Conservation (phyloP, 306 rosid species). For the Sechiopsis laciniata region DNA sequence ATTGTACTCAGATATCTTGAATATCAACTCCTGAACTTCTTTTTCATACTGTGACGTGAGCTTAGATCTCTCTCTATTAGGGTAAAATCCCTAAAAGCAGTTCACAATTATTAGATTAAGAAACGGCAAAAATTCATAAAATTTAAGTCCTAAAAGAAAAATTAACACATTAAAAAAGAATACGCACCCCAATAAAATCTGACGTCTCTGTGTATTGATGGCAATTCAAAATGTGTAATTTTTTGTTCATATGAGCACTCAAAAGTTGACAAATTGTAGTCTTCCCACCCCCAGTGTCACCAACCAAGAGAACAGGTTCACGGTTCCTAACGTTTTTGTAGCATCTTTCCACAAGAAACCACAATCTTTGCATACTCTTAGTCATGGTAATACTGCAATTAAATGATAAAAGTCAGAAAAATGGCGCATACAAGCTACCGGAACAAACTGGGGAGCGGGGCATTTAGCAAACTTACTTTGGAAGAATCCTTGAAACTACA, state of each 20-base stretch:
- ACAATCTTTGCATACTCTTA: slow-evolving; percentile 66
- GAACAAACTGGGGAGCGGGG: background rate
- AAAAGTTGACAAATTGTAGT: slow-evolving; percentile 88
- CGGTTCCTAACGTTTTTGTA: slow-evolving; percentile 39
- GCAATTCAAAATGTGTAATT: slow-evolving; percentile 77
- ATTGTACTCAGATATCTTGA: slow-evolving; percentile 38
- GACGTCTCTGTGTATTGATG: slow-evolving; percentile 94
- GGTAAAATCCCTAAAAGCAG: slow-evolving; percentile 61
- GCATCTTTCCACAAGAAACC: slow-evolving; percentile 81
- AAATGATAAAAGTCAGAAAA: slow-evolving; percentile 25
- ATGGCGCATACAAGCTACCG: background rate
- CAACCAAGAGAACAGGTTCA: slow-evolving; percentile 92
- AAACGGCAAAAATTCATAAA: background rate
- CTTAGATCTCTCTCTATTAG: slow-evolving; percentile 67
- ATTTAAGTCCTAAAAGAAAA: background rate
- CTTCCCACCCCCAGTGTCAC: slow-evolving; percentile 99
- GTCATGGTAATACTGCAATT: slow-evolving; percentile 56
- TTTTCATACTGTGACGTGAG: slow-evolving; percentile 45
- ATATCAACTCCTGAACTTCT: slow-evolving; percentile 43
- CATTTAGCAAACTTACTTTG: slow-evolving; percentile 38
- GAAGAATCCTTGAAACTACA: slow-evolving; percentile 32
- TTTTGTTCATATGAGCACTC: slow-evolving; percentile 53
- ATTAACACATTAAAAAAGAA: slow-evolving; percentile 13
- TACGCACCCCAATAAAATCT: slow-evolving; percentile 91
- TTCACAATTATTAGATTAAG: slow-evolving; percentile 4